Conservation (phyloP, 2,329 filamentous ascomycete genomes). For the Phialemoniopsis sp. region DNA sequence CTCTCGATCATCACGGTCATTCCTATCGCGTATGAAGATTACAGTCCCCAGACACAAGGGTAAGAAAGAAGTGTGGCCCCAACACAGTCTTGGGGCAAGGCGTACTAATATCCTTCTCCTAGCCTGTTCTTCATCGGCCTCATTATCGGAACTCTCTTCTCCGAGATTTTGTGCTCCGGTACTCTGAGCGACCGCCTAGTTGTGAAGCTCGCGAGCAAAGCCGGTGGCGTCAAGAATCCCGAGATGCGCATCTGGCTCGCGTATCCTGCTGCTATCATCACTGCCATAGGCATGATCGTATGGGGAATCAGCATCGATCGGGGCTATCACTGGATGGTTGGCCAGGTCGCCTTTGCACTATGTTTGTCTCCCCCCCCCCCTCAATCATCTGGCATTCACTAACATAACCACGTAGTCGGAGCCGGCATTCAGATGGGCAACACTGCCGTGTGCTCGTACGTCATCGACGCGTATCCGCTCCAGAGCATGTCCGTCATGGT, state of each 20-base stretch:
- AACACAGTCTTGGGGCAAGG: too few species aligned
- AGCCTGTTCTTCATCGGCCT: constrained; percentile 48
- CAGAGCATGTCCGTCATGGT: constrained; percentile 50
- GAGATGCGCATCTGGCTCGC: constrained; percentile 54
- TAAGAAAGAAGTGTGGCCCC: constrained; percentile 7
- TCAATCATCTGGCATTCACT: constrained; percentile 1
- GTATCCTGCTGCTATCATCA: constrained; percentile 46
- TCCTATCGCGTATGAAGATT: constrained; percentile 45
- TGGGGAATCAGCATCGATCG: constrained; percentile 52
- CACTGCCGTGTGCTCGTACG: constrained; percentile 45
- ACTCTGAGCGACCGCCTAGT: constrained; percentile 47
- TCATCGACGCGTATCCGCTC: constrained; percentile 51
- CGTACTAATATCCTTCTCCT: not conserved
- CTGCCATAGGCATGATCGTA: constrained; percentile 42
- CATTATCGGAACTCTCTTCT: constrained; percentile 45
- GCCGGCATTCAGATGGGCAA: constrained; percentile 55
- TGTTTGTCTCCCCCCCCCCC: constrained; percentile 29
- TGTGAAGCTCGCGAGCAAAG: constrained; percentile 35
- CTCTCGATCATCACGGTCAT: constrained; percentile 47
- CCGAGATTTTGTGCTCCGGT: constrained; percentile 48
- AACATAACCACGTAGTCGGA: constrained; percentile 29
- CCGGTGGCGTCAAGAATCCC: constrained; percentile 35
- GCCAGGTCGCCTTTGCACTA: constrained; percentile 50
- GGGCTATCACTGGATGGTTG: constrained; percentile 51
- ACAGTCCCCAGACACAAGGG: constrained; percentile 44